Evolutionary conservation across 176 grass and related monocot genomes (phyloP), one percentile per base, ranked within the genome.

Genomic region (Aegilops speltoides): DNA sequence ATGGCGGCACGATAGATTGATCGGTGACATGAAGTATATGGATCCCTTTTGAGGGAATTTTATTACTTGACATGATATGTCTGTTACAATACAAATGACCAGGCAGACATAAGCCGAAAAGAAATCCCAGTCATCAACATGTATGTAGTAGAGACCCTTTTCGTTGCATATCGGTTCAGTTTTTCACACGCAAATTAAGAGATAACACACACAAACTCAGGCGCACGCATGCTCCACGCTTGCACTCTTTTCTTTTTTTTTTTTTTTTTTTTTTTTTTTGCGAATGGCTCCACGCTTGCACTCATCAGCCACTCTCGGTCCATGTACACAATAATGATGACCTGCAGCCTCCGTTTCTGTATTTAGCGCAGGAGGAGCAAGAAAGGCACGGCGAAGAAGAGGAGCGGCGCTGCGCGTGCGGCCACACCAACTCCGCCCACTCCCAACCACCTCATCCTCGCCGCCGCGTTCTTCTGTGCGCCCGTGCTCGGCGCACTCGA

Each of bases 371-470:
- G 19, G 9, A 34, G 79, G 4, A 83, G 5, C 1, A 84, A 24
- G 76, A 87, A 46, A 79, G 80, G 80, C 79, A 60, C 10, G 22
- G 81, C 81, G 77, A 68, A 10, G 68, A 80, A 50, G 68, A 83
- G 1, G 70, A 86, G 54, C 72, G 36, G 36, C 72, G 13, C 64
- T 83, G 86, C 82, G 81, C 82, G n/a, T 80, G 89, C 69, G 69
- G 62, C 76, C 71, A 41, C 84, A 57, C 89, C 89, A 40, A 73
- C 84, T 40, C 43, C 36, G 11, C 32, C 78, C 90, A 86, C 78
- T 91, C 73, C 86, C 90, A 83, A 78, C 90, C 78, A 88, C 78
- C 26, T 68, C 79, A 3, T 20, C 78, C 45, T 38, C 68, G 4
- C 4, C 48, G 50, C 89, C 29, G 68, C 81, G 76, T 3, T 87